phyloP scores from a whole-genome alignment of 257 asterid species.

The Scutellaria baicalensis region DNA sequence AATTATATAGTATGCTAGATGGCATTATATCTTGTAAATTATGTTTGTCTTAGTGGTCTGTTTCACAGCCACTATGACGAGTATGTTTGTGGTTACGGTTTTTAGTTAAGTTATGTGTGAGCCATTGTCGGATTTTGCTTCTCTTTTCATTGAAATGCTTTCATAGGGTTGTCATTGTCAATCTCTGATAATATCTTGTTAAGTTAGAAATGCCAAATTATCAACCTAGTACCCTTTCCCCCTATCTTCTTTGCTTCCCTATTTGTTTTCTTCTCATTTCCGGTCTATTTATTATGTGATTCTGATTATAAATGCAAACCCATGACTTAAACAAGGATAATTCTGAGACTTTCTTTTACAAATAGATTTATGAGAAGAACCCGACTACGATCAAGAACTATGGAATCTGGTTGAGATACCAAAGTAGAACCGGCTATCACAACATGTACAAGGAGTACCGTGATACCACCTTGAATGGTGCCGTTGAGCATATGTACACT shows the following conservation, averaged over 20 bases:
- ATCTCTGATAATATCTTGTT: not conserved
- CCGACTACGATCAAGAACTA: constrained; percentile 48
- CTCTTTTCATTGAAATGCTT: not conserved
- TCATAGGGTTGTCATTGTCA: not conserved
- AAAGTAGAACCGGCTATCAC: constrained; percentile 50
- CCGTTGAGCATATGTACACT: constrained; percentile 48
- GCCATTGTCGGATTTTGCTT: not conserved
- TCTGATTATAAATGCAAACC: too few relatives aligned
- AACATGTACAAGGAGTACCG: constrained; percentile 59
- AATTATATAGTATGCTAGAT: too few relatives aligned
- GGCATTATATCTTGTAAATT: too few relatives aligned
- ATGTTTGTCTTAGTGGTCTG: not conserved
- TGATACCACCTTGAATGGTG: constrained; percentile 45
- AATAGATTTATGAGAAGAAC: constrained; percentile 44
- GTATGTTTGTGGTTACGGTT: too few relatives aligned
- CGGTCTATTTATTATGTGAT: too few relatives aligned
- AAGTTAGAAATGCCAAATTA: not conserved
- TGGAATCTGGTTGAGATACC: constrained; percentile 48
- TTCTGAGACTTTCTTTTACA: not conserved
- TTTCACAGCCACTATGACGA: too few relatives aligned
- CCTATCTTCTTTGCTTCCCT: not conserved
- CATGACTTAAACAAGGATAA: not conserved
- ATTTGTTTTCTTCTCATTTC: not conserved
- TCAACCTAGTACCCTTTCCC: not conserved
- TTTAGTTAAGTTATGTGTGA: too few relatives aligned